phyloP scores from a whole-genome alignment of 306 rosid species.

The Vigna mungo region DNA sequence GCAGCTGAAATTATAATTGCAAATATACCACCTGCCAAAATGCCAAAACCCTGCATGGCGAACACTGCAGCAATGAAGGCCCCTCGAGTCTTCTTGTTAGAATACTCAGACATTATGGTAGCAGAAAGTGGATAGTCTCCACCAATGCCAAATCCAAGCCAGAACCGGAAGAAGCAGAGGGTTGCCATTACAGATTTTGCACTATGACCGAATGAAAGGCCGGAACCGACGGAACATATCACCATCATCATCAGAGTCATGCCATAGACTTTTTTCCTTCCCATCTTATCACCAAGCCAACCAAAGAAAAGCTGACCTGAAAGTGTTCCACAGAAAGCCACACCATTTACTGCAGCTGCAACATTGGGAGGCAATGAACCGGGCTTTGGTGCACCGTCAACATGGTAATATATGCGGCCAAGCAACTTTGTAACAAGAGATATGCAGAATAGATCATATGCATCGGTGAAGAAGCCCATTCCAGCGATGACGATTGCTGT shows the following conservation, averaged over 20 bases:
- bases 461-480: slow-evolving; percentile 94
- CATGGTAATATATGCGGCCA: slow-evolving; percentile 79
- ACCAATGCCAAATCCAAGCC: slow-evolving; percentile 90
- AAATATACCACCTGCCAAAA: slow-evolving; percentile 75
- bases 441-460: slow-evolving; percentile 78
- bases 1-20: slow-evolving; percentile 60
- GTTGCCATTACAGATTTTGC: slow-evolving; percentile 73
- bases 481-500: slow-evolving; percentile 85
- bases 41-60: slow-evolving; percentile 92
- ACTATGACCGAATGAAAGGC: slow-evolving; percentile 73
- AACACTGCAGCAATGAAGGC: slow-evolving; percentile 87
- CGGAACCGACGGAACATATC: slow-evolving; percentile 71
- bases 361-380: slow-evolving; percentile 83
- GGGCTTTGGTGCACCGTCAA: slow-evolving; percentile 63
- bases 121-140: slow-evolving; percentile 90
- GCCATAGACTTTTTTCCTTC: slow-evolving; percentile 77
- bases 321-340: slow-evolving; percentile 79
- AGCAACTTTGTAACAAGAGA: slow-evolving; percentile 83
- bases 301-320: slow-evolving; percentile 83
- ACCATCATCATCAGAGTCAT: slow-evolving; percentile 82
- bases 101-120: slow-evolving; percentile 83
- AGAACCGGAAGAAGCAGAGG: slow-evolving; percentile 79
- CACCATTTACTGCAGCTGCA: slow-evolving; percentile 87
- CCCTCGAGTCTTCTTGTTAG: slow-evolving; percentile 83
- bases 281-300: slow-evolving; percentile 84